Evolutionary conservation across 2,329 filamentous ascomycete genomes (phyloP).

Genomic region (Sporothrix mexicana): DNA sequence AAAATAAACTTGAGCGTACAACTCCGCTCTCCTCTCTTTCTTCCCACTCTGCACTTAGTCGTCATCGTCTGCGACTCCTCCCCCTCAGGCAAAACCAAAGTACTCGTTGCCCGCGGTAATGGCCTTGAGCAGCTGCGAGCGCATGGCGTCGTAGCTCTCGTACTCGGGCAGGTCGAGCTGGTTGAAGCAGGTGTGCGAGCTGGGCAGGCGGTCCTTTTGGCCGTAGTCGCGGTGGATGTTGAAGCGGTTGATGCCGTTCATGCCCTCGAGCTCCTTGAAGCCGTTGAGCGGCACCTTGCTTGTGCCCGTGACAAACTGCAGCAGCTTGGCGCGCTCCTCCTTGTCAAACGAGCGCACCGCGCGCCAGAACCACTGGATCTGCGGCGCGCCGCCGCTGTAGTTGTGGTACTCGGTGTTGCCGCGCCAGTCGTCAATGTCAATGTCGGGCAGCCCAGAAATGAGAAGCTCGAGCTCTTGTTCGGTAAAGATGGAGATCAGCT

Average conservation of each 20-base stretch:
- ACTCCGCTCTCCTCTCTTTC: not conserved
- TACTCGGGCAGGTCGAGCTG: conserved; percentile 99
- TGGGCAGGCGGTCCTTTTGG: conserved; percentile 92
- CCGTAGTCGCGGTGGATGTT: conserved; percentile 99
- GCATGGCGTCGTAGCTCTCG: conserved; percentile 89
- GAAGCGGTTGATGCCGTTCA: conserved; percentile 98
- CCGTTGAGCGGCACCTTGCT: conserved; percentile 98
- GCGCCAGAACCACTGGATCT: conserved; percentile 99
- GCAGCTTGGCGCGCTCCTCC: conserved; percentile 94
- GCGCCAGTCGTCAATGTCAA: conserved; percentile 99
- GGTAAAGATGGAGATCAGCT: conserved; percentile 96
- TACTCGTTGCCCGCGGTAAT: conserved; percentile 98
- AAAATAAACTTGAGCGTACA: conserved; percentile 12
- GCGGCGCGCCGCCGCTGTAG: conserved; percentile 89
- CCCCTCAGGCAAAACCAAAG: conserved; percentile 86
- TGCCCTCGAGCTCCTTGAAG: conserved; percentile 98
- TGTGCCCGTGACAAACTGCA: conserved; percentile 98
- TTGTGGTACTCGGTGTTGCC: conserved; percentile 99
- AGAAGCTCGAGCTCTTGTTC: conserved; percentile 96
- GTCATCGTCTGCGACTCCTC: not conserved
- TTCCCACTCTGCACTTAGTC: not conserved
- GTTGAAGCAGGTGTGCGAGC: conserved; percentile 98
- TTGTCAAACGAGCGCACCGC: conserved; percentile 97
- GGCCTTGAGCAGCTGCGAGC: conserved; percentile 87
- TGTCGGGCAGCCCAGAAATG: conserved; percentile 95